phyloP scores from a whole-genome alignment of 2,329 filamentous ascomycete species.

The Aspergillus aculeatus region DNA sequence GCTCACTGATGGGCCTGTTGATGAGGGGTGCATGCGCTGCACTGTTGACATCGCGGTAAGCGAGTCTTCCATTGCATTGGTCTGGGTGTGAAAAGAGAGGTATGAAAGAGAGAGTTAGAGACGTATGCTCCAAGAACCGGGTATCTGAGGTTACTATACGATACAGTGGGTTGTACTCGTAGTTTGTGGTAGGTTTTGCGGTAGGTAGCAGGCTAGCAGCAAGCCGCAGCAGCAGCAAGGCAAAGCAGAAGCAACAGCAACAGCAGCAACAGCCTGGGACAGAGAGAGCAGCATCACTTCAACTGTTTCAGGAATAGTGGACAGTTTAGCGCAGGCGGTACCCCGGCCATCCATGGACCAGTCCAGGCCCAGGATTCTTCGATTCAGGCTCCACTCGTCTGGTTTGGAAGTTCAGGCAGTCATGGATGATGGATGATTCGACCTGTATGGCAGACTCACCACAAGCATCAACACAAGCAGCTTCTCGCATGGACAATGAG shows the following conservation, averaged over 20 bases:
- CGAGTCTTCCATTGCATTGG: background rate
- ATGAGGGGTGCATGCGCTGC: background rate
- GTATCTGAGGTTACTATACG: background rate
- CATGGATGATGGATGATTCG: slow-evolving; percentile 7
- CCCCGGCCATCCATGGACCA: slow-evolving; percentile 13
- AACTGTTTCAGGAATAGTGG: background rate
- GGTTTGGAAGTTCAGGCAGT: slow-evolving; percentile 7
- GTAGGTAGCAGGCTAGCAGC: background rate
- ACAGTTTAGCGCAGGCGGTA: slow-evolving; percentile 2
- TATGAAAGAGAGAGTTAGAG: background rate
- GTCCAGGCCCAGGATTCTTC: slow-evolving; percentile 16
- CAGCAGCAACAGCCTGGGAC: background rate
- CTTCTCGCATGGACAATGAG: background rate
- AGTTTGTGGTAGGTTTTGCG: background rate
- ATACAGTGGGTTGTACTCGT: background rate
- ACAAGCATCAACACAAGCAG: background rate
- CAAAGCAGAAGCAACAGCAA: background rate
- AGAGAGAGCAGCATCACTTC: background rate
- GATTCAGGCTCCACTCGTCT: slow-evolving; percentile 13
- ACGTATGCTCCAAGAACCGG: background rate
- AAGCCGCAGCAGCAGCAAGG: too few species aligned
- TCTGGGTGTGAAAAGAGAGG: background rate
- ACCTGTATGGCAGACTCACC: slow-evolving; percentile 8
- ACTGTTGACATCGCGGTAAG: too few species aligned
- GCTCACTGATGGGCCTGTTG: background rate